phyloP scores from a whole-genome alignment of 2,329 filamentous ascomycete species.

The Aschersonia sp. region DNA sequence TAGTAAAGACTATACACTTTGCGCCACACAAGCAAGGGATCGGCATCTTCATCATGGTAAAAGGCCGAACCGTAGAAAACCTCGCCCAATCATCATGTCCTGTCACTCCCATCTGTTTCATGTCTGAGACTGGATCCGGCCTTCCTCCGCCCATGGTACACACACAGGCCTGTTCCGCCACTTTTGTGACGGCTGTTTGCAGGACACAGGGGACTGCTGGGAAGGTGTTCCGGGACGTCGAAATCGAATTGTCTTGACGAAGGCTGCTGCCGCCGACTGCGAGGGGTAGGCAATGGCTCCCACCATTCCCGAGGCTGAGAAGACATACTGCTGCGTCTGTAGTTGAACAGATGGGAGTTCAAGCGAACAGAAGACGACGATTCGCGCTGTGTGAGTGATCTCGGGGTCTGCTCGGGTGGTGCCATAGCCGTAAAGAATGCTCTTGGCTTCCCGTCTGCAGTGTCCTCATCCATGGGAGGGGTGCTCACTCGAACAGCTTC shows the following conservation, averaged over 20 bases:
- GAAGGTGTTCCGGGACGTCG: slow-evolving; percentile 34
- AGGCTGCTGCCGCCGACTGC: slow-evolving; percentile 6
- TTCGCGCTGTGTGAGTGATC: neutral
- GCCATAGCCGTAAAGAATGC: slow-evolving; percentile 28
- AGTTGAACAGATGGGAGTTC: slow-evolving; percentile 6
- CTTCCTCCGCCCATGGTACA: slow-evolving; percentile 30
- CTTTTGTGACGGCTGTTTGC: slow-evolving; percentile 28
- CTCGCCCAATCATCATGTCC: neutral
- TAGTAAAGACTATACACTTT: no score
- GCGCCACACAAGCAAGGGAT: no score
- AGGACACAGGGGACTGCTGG: slow-evolving; percentile 36
- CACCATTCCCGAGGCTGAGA: slow-evolving; percentile 19
- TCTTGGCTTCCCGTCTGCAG: slow-evolving; percentile 20
- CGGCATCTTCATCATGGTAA: neutral
- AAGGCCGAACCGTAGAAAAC: neutral
- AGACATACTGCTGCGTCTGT: slow-evolving; percentile 10
- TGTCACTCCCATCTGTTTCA: neutral
- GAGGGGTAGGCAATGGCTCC: slow-evolving; percentile 15
- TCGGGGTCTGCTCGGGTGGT: slow-evolving; percentile 9
- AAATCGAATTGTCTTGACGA: slow-evolving; percentile 25
- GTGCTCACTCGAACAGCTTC: slow-evolving; percentile 34
- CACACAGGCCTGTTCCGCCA: slow-evolving; percentile 32
- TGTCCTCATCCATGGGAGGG: slow-evolving; percentile 26
- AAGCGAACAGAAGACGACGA: neutral
- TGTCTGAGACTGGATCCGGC: slow-evolving; percentile 2